Percentiles rank a stretch among this genome's conserved stretches.
Conservation (phyloP, 371 early-diverging fungal species). For the Mortierella sp. region DNA sequence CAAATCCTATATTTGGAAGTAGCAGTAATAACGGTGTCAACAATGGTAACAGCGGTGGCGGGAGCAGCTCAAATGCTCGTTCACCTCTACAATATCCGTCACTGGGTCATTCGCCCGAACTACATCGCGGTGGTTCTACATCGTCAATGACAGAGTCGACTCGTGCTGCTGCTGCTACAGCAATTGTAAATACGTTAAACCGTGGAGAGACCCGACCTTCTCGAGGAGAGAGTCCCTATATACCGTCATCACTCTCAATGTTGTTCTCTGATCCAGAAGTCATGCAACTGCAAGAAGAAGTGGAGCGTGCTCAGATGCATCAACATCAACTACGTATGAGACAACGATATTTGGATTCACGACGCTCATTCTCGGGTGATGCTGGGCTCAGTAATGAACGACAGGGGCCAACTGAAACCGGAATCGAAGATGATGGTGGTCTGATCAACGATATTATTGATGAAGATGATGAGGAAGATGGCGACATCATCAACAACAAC, state of each 20-base stretch:
- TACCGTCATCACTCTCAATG: slow-evolving; percentile 51
- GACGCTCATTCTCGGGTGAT: slow-evolving; percentile 17
- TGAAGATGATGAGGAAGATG: neutral
- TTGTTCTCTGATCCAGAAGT: slow-evolving; percentile 48
- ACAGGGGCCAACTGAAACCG: neutral
- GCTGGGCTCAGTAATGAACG: neutral
- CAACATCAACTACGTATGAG: slow-evolving; percentile 20
- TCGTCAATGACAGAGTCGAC: slow-evolving; percentile 30
- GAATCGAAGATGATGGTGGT: neutral
- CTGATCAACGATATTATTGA: neutral
- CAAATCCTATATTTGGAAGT: neutral
- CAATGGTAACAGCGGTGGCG: neutral
- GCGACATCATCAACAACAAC: neutral
- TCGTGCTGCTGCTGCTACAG: slow-evolving; percentile 32
- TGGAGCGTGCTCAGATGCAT: slow-evolving; percentile 25
- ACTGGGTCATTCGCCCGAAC: slow-evolving; percentile 1
- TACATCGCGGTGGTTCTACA: neutral
- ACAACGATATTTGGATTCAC: slow-evolving; percentile 21
- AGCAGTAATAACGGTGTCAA: neutral
- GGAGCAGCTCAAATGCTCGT: neutral
- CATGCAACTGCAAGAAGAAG: slow-evolving; percentile 32
- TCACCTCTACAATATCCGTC: slow-evolving; percentile 4
- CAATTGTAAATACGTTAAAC: slow-evolving; percentile 21
- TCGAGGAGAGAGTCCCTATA: slow-evolving; percentile 42
- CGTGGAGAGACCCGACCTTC: slow-evolving; percentile 7